Evolutionary conservation across 371 early-diverging fungal genomes (phyloP).

Genomic region (Circinella umbellata): DNA sequence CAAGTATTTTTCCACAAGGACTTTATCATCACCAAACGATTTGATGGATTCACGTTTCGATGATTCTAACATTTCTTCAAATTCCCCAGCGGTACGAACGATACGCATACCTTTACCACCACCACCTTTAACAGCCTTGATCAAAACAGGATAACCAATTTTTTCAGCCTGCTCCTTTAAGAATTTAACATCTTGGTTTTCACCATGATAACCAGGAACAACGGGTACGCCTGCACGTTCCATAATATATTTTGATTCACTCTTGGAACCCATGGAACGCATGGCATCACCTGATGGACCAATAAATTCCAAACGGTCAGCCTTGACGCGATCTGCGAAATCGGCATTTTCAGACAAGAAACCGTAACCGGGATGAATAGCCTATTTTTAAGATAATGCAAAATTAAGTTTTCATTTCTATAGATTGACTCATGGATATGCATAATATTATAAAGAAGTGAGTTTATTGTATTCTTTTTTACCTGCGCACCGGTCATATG

Average conservation of each 20-base stretch:
- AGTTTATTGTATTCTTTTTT: neutral
- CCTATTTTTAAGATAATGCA: constrained; percentile 41
- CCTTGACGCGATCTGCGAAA: constrained; percentile 82
- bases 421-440: too few relatives aligned
- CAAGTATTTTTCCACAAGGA: constrained; percentile 92
- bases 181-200: constrained; percentile 79
- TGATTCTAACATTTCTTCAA: constrained; percentile 85
- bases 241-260: constrained; percentile 93
- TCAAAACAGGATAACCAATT: constrained; percentile 94
- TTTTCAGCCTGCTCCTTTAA: constrained; percentile 78
- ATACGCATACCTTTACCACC: constrained; percentile 96
- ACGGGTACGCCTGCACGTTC: constrained; percentile 87
- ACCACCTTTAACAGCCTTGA: constrained; percentile 96
- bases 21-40: constrained; percentile 91
- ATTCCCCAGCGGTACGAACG: constrained; percentile 76
- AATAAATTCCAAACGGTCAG: constrained; percentile 80
- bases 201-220: constrained; percentile 96
- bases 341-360: constrained; percentile 96
- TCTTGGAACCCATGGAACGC: constrained; percentile 94
- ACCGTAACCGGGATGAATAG: constrained; percentile 96
- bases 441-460: too few relatives aligned
- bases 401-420: neutral
- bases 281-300: constrained; percentile 95
- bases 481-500: constrained; percentile 84
- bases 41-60: constrained; percentile 87